Evolutionary conservation across 306 rosid species (phyloP), one percentile per base, ranked within the genome.

Genomic region (Parietaria judaica): DNA sequence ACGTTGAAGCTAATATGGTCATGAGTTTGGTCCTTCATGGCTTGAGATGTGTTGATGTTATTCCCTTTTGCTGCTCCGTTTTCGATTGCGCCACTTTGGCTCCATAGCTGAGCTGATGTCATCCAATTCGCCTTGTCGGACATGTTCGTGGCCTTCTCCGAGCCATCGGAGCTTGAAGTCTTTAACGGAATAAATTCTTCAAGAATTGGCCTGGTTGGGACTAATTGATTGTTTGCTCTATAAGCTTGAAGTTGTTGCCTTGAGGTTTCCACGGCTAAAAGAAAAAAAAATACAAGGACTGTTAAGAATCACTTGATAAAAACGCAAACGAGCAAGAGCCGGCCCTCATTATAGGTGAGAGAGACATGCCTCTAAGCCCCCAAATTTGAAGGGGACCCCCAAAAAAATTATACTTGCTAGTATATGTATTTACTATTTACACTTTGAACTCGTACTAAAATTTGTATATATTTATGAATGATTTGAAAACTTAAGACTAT

Each of bases 91-190:
- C 67, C 74, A 70, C 84, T 65, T 79, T 94, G 99, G 79, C 99
- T 94, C 99, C 99, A 94, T 43, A 94, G 78, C 58, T 94, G 99
- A 34, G 94, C 99, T 16, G 95, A 74, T 50, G 85, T 89, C 99
- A 94, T 94, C 99, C 99, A 94, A 47, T 84, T 94, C 47, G 99
- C 94, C 77, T 86, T 94, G 53, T 94, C 95, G 14, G 86, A 82
- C 58, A 74, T 51, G 62, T 71, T 85, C 36, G 81, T 52, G 15
- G 66, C 38, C 17, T 76, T 82, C 56, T 88, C 94, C 6, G 82
- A 63, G 70, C 60, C 74, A 68, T 92, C 97, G 9, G 89, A 66
- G 56, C 67, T 53, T 65, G 85, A 56, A 46, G 85, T 81, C 60
- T 89, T 94, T 11, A 89, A 72, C 6, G 99, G 99, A 57, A 94